Conservation (phyloP, 352 stramenopile species). For the Phytopythium sindhum region DNA sequence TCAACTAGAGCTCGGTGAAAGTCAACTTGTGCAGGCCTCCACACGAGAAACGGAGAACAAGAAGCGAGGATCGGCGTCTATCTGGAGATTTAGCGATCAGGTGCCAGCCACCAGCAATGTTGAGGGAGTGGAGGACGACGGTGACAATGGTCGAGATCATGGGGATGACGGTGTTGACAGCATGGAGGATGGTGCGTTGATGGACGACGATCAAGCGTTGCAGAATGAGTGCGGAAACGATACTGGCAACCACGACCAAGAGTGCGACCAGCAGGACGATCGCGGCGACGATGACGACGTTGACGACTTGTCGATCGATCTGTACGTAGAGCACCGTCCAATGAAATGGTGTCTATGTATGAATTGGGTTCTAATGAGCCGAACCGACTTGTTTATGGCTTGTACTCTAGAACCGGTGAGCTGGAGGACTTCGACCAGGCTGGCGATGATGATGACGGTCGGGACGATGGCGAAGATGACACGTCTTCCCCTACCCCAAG, state of each 20-base stretch:
- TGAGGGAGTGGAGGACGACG: not conserved
- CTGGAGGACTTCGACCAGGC: slow-evolving; percentile 4
- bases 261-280: not conserved
- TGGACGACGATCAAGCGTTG: not conserved
- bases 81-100: not conserved
- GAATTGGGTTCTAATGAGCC: slow-evolving; percentile 9
- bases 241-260: not conserved
- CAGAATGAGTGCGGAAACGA: not conserved
- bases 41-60: not conserved
- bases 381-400: slow-evolving; percentile 5
- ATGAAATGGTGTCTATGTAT: slow-evolving; percentile 8
- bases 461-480: not conserved
- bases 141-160: not conserved
- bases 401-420: slow-evolving; percentile 27
- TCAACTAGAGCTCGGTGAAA: not conserved
- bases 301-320: slow-evolving; percentile 52
- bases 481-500: not conserved
- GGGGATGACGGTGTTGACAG: not conserved
- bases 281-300: slow-evolving; percentile 16
- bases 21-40: not conserved
- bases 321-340: slow-evolving; percentile 31
- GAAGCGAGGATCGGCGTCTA: not conserved
- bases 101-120: not conserved
- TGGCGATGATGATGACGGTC: not conserved
- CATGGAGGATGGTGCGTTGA: not conserved